A percentile compares a stretch with the other conserved stretches of the same genome.
Evolutionary conservation across 495 filamentous ascomycete species (phyloP).

Genomic region (Entonaema liquescens): DNA sequence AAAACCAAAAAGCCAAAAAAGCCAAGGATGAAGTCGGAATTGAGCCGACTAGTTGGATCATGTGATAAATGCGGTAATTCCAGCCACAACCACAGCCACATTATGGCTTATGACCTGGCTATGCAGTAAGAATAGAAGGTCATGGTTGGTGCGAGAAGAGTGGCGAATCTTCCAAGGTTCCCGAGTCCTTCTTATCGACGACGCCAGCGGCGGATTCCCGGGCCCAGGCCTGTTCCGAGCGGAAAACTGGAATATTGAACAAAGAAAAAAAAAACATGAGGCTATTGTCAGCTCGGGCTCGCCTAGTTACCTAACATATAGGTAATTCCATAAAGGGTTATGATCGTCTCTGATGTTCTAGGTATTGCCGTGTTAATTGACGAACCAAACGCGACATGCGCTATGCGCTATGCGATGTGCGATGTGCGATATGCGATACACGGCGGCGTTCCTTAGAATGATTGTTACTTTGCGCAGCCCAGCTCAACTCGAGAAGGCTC

Average conservation of each 20-base stretch:
- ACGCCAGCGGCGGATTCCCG: slow-evolving; percentile 21
- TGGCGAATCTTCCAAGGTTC: slow-evolving; percentile 43
- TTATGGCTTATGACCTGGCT: neutral
- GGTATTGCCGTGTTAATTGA: slow-evolving; percentile 19
- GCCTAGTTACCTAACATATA: slow-evolving; percentile 2
- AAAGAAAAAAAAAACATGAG: too few relatives aligned
- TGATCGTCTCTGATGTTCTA: slow-evolving; percentile 30
- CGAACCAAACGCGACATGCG: slow-evolving; percentile 11
- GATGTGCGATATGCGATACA: neutral
- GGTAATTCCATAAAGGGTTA: slow-evolving; percentile 1
- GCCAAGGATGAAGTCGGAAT: slow-evolving; percentile 28
- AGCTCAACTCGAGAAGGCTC: neutral
- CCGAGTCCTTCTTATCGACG: slow-evolving; percentile 17
- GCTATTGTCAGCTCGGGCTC: slow-evolving; percentile 21
- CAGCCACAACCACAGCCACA: slow-evolving; percentile 18
- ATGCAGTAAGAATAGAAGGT: neutral
- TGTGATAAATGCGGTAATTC: slow-evolving; percentile 14
- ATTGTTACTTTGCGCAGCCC: neutral
- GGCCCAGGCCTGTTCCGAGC: slow-evolving; percentile 19
- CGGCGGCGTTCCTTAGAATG: slow-evolving; percentile 10
- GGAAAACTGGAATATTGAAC: slow-evolving; percentile 11
- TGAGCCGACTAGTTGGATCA: slow-evolving; percentile 21
- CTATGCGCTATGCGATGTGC: neutral
- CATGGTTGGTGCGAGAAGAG: slow-evolving; percentile 23
- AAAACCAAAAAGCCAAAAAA: too few relatives aligned